phyloP scores from a whole-genome alignment of 345 rosid species.

The Populus davidiana region DNA sequence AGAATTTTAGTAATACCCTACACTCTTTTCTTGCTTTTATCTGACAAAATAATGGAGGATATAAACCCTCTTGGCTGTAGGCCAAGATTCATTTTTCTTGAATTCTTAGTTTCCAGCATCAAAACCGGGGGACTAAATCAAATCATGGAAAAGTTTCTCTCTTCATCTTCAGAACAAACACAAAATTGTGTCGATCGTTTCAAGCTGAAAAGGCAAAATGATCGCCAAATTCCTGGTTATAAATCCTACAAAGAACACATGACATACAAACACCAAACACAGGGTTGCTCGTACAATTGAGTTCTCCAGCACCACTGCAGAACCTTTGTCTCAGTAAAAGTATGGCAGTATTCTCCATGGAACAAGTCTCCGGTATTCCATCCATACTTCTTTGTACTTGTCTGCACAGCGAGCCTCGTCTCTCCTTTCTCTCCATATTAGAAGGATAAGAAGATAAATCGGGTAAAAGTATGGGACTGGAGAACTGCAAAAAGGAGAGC shows the following conservation, averaged over 20 bases:
- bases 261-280: neutral
- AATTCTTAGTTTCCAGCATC: neutral
- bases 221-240: neutral
- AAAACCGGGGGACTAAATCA: neutral
- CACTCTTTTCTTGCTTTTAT: no score
- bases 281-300: neutral
- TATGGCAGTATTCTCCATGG: constrained; percentile 93
- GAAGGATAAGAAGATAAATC: constrained; percentile 70
- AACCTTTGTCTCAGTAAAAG: constrained; percentile 41
- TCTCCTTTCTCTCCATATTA: constrained; percentile 88
- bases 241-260: neutral
- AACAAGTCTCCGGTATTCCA: constrained; percentile 64
- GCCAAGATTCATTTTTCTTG: neutral
- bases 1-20: no score
- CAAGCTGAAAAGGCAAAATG: neutral
- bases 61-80: neutral
- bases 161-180: neutral
- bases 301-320: neutral
- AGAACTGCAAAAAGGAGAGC: constrained; percentile 48
- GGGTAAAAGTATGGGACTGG: constrained; percentile 82
- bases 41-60: no score
- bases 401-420: constrained; percentile 86
- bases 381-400: constrained; percentile 84
- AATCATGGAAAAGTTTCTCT: neutral
- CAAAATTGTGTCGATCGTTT: neutral